Conservation (phyloP, 2,329 filamentous ascomycete species). For the Talaromyces sp. region DNA sequence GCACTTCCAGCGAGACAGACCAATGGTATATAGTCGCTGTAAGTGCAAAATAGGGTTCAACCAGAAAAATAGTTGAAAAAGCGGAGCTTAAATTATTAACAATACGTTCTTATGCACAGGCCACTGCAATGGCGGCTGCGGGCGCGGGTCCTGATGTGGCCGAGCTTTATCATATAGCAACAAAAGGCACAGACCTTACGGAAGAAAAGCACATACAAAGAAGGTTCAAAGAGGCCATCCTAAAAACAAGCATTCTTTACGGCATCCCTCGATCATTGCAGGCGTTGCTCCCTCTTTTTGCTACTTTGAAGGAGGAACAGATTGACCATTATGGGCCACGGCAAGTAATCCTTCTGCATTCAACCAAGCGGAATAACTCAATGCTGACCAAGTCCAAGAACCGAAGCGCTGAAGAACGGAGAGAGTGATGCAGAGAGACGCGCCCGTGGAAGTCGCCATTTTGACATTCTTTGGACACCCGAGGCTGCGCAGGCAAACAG, state of each 20-base stretch:
- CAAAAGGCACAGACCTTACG: neutral
- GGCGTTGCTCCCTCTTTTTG: neutral
- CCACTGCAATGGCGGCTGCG: neutral
- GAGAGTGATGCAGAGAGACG: neutral
- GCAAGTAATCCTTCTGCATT: neutral
- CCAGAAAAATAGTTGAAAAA: neutral
- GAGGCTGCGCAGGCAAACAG: neutral
- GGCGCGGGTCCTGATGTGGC: neutral
- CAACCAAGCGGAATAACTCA: neutral
- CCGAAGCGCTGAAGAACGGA: neutral
- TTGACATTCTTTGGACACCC: neutral
- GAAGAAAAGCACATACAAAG: conserved; percentile 1
- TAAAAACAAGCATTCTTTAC: neutral
- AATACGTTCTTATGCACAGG: neutral
- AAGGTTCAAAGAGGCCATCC: neutral
- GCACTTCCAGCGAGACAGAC: neutral
- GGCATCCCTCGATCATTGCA: neutral
- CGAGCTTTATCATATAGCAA: neutral
- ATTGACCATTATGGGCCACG: conserved; percentile 1
- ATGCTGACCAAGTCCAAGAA: neutral
- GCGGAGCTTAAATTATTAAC: neutral
- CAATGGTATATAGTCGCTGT: neutral
- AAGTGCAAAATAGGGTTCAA: too few species aligned
- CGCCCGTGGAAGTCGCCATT: neutral
- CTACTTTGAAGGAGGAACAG: neutral